Evolutionary conservation across 352 stramenopile genomes (phyloP), one percentile per base, ranked within the genome.

Genomic region (Thalassiosira livingstoniorum): DNA sequence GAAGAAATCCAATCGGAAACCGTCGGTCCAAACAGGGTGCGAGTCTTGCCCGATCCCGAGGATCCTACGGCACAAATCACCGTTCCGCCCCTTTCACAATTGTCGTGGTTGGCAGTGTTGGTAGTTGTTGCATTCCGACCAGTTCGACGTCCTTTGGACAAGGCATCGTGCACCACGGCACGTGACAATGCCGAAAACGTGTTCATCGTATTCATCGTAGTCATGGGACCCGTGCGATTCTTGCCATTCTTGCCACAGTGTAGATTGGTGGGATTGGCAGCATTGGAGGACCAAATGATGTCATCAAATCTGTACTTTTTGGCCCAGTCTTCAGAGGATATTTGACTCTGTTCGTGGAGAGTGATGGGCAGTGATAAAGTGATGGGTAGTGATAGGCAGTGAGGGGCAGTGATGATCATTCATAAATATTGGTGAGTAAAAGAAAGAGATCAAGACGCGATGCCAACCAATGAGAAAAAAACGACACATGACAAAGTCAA

Each of bases 311-410:
- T 53, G 66, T 87, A 94, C 47, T 84, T 83, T 45, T 89, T 35
- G 29, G 87, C 87, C 90, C 90, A 94, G 58, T 94, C 90, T 73
- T 94, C 90, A 10, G 76, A 88, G 0, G 70, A 82, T 75, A 92
- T 87, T 42, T 92, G 66, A n/a, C 73, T 80, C 71, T 85, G 51
- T n/a, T n/a, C n/a, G n/a, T n/a, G n/a, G n/a, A n/a, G n/a, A n/a
- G n/a, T n/a, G n/a, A n/a, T n/a, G n/a, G n/a, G n/a, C n/a, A n/a
- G n/a, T n/a, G n/a, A n/a, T n/a, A n/a, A n/a, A n/a, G n/a, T n/a
- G n/a, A n/a, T n/a, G n/a, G n/a, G n/a, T n/a, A n/a, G n/a, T n/a
- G n/a, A n/a, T n/a, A n/a, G n/a, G n/a, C n/a, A n/a, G n/a, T n/a
- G n/a, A n/a, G n/a, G n/a, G n/a, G n/a, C n/a, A n/a, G n/a, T n/a